Evolutionary conservation across 352 stramenopile genomes (phyloP).

Genomic region (Phytophthora sojae): DNA sequence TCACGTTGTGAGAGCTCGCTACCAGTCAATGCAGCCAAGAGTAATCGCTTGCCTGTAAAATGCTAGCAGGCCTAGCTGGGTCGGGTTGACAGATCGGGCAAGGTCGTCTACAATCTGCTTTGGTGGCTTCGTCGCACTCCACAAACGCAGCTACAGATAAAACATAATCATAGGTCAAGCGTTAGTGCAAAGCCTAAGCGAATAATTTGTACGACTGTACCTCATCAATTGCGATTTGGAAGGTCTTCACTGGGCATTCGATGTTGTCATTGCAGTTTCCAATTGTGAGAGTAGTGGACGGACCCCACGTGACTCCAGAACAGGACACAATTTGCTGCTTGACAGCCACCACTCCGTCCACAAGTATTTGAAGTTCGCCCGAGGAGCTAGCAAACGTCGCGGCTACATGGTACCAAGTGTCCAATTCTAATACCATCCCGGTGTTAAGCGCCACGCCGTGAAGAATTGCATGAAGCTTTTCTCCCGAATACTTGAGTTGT

Average conservation of each 20-base stretch:
- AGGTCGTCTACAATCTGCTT: conserved; percentile 21
- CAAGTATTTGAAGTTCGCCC: conserved; percentile 19
- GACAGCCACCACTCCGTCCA: conserved; percentile 19
- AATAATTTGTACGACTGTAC: conserved; percentile 21
- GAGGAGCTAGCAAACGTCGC: conserved; percentile 22
- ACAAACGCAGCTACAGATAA: conserved; percentile 28
- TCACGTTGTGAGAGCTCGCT: too few species aligned
- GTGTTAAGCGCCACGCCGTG: conserved; percentile 30
- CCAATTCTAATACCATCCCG: conserved; percentile 6
- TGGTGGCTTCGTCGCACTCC: conserved; percentile 6
- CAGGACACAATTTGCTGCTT: conserved; percentile 17
- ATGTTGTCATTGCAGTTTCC: conserved; percentile 50
- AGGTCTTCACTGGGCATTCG: conserved; percentile 42
- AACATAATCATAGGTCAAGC: background rate
- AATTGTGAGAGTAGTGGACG: conserved; percentile 38
- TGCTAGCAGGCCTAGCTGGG: conserved; percentile 7
- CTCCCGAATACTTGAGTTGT: conserved; percentile 20
- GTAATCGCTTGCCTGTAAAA: conserved; percentile 32
- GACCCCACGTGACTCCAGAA: conserved; percentile 12
- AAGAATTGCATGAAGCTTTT: conserved; percentile 15
- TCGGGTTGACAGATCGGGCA: conserved; percentile 11
- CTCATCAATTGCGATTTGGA: conserved; percentile 60
- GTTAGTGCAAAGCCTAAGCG: background rate
- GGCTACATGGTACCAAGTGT: conserved; percentile 33
- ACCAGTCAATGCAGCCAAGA: too few species aligned